phyloP scores from a whole-genome alignment of 495 filamentous ascomycete species.

The Penicillium angulare region DNA sequence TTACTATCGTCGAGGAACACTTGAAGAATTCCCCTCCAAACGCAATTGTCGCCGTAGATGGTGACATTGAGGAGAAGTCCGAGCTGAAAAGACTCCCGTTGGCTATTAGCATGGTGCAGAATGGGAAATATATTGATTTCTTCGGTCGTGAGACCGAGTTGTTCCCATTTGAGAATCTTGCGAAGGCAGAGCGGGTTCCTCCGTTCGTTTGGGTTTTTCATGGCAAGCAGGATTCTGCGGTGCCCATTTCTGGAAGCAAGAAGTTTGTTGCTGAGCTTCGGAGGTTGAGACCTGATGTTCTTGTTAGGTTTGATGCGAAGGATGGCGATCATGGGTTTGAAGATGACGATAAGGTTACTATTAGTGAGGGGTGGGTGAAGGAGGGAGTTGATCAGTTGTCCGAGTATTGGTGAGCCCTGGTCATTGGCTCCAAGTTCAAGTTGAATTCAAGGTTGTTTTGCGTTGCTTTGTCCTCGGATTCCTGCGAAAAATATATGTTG shows the following conservation, averaged over 20 bases:
- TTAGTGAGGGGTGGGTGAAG: conserved; percentile 13
- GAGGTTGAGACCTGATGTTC: conserved; percentile 1
- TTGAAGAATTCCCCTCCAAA: not conserved
- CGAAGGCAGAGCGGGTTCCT: not conserved
- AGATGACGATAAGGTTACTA: not conserved
- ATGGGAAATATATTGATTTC: conserved; percentile 17
- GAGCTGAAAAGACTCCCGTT: conserved; percentile 3
- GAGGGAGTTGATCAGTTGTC: conserved; percentile 3
- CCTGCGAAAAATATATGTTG: too few species aligned
- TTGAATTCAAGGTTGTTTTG: not conserved
- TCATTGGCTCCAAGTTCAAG: not conserved
- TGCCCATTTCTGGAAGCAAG: conserved; percentile 10
- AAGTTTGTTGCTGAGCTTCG: conserved; percentile 3
- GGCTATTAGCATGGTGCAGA: conserved; percentile 14
- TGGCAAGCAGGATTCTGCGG: conserved; percentile 19
- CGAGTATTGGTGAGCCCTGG: conserved; percentile 3
- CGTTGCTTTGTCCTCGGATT: not conserved
- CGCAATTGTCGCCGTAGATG: conserved; percentile 1
- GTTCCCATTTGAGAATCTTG: conserved; percentile 14
- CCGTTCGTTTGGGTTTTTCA: conserved; percentile 18
- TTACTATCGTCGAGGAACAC: conserved; percentile 13
- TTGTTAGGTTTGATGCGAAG: conserved; percentile 2
- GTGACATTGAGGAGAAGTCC: not conserved
- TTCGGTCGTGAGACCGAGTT: conserved; percentile 6
- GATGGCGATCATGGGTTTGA: conserved; percentile 25